These are phyloP conservation scores for Melanogaster broomeanus DNA, from an alignment of 768 basidiomycete genomes.

Conservation along the genomic window DNA sequence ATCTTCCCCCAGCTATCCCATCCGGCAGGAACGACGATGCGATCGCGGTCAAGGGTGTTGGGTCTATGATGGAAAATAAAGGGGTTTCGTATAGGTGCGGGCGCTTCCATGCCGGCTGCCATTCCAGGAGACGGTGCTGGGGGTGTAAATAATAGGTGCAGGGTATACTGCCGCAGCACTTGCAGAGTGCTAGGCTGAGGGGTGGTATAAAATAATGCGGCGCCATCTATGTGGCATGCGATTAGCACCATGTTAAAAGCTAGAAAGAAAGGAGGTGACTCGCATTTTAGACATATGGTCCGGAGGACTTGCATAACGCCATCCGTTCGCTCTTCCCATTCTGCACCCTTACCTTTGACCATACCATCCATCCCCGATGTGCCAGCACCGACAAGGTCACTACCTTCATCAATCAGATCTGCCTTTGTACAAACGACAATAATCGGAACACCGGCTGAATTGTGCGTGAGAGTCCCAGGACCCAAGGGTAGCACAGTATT, in stretches of 20 bases:
- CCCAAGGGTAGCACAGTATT: slow-evolving; percentile 81
- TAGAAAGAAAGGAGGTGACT: slow-evolving; percentile 31
- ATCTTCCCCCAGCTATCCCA: slow-evolving; percentile 99
- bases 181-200: slow-evolving; percentile 74
- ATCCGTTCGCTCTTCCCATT: slow-evolving; percentile 96
- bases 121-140: slow-evolving; percentile 56
- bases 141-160: slow-evolving; percentile 65
- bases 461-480: slow-evolving; percentile 84
- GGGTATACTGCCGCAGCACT: slow-evolving; percentile 77
- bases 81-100: slow-evolving; percentile 64
- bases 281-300: slow-evolving; percentile 90
- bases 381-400: slow-evolving; percentile 66
- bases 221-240: slow-evolving; percentile 70
- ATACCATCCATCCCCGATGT: slow-evolving; percentile 84
- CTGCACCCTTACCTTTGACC: slow-evolving; percentile 89
- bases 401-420: slow-evolving; percentile 85
- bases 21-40: slow-evolving; percentile 88
- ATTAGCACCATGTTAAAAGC: not conserved
- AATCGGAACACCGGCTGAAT: slow-evolving; percentile 82
- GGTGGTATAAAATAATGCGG: slow-evolving; percentile 89
- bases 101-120: slow-evolving; percentile 33
- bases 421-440: slow-evolving; percentile 91
- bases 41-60: slow-evolving; percentile 91
- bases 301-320: slow-evolving; percentile 94
- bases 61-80: slow-evolving; percentile 89